Base-by-base conservation (phyloP, 345 rosid genomes). In the Anastatica hierochuntica region DNA sequence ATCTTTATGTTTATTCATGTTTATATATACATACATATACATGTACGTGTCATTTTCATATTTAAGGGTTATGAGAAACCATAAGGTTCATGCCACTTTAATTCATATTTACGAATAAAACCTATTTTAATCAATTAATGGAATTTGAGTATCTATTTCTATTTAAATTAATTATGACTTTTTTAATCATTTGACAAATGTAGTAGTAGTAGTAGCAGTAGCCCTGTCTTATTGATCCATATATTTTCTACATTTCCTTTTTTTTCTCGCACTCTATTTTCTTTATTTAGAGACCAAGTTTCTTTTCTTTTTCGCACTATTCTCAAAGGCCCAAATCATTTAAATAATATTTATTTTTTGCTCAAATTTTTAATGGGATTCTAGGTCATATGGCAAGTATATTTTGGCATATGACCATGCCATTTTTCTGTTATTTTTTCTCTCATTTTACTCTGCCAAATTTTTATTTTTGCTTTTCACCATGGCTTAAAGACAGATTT, bases 61-160 rank as follows among this genome's bases (percentile, higher is more conserved):
- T 43, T n/a, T 13, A 34, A 31, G 43, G 30, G 10, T 35, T 60
- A 52, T 44, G 39, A 45, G 27, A n/a, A n/a, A 56, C 62, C 62
- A 56, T 57, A 56, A 47, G 69, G 43, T 21, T 10, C 69, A 64
- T 64, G 69, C 69, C 69, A 48, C 51, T 21, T 21, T 48, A 8
- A 16, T 20, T 55, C 38, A 33, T 64, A 3, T 48, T n/a, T n/a
- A n/a, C n/a, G n/a, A n/a, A 31, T 4, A 38, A 39, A 43, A 33
- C 44, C 47, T 45, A 44, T 4, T 39, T 55, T 1, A 39, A 47
- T 38, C 23, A 13, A 19, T 55, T 27, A 18, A 54, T 46, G 8
- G 47, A 46, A 62, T 41, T 11, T 17, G 14, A 39, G 13, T 36
- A 42, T 42, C 15, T 51, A 40, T 40, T 60, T 30, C 7, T 14